Base-by-base conservation (phyloP, 495 filamentous ascomycete species). In the Eremomyces bilateralis region DNA sequence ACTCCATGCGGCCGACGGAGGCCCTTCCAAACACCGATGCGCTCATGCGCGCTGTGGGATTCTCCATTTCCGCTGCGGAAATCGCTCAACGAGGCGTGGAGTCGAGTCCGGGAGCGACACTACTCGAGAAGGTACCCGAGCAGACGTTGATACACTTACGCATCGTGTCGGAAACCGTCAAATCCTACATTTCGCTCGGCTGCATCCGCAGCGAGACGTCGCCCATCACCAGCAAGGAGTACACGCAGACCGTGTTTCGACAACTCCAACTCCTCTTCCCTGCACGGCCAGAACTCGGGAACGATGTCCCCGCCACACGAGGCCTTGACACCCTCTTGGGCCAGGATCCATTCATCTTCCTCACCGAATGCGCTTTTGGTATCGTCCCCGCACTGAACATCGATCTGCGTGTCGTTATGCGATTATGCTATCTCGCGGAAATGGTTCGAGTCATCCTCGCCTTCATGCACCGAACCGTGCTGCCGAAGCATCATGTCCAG, bases 391-490 rank as follows among this genome's bases (percentile, higher is more conserved):
- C 75, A 13, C 65, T 81, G 8, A 52, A 67, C 30, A 62, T 90
- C 32, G 73, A 92, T 34, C 69, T 90, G 20, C 68, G 76, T 39
- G 80, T 92, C 54, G 46, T 95, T 12, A 56, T 95, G 20, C 77
- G 77, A 10, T 64, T 94, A 37, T 95, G 88, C 58, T 94, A 91
- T 48, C 63, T 90, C 24, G 80, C 80, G 19, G 85, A 99, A 54
- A 68, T 95, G 29, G 71, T 83, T 29, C 88, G 91, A 54, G 76
- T 81, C 2, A 57, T 65, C 28, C 41, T 75, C 18, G 30, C 17
- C 6, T 8, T 16, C 30, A 20, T 35, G 17, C 6, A 27, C 24
- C 16, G 20, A 8, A 20, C 33, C 6, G 24, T 27, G 6, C 18
- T 32, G 15, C 13, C 11, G 34, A 20, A 37, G 33, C 10, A 25